Base-by-base conservation (phyloP, 2,329 filamentous ascomycete species). In the Fusarium foetens region DNA sequence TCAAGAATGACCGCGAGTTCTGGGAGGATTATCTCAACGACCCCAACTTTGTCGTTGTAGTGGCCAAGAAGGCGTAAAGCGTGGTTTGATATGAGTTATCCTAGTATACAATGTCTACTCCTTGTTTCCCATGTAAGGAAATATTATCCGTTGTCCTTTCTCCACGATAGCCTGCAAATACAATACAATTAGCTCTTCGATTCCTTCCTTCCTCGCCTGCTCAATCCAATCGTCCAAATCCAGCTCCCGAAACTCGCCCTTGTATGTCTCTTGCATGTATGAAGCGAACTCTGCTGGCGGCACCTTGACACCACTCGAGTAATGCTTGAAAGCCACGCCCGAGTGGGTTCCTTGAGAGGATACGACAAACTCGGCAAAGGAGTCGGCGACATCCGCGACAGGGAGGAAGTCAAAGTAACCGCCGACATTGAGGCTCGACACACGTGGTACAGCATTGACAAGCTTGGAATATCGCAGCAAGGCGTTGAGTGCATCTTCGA, bases 361-460 rank as follows among this genome's bases (percentile, higher is more conserved):
- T 4, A 38, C 1, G n/a, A 43, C 31, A 29, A 17, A 31, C 3
- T 35, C 38, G 7, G 16, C 12, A 4, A 61, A 36, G 1, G 23
- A 31, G 19, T 17, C 9, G 38, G 58, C 49, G 23, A 45, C 58
- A 25, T 36, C 31, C 6, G 31, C 36, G 16, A 23, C 39, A 8
- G 58, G 58, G 10, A 54, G 29, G 13, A 61, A 61, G 25, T 61
- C 58, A 29, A 61, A 61, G 16, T 38, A 55, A 1, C 49, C 58
- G 1, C 14, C 27, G 8, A 55, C 49, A 55, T 45, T 61, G 1
- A 61, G 21, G 16, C 31, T 55, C 1, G 38, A 55, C 0, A 61
- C 58, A 13, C 36, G 38, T 0, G 58, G 58, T 0, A 61, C 58
- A 13, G 48, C 58, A 13, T 33, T n/a, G 1, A 55, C 54, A 13